A percentile compares a stretch with the other conserved stretches of the same genome.
phyloP scores from a whole-genome alignment of 1,284 basidiomycete genomes.

The Waitea zeae region DNA sequence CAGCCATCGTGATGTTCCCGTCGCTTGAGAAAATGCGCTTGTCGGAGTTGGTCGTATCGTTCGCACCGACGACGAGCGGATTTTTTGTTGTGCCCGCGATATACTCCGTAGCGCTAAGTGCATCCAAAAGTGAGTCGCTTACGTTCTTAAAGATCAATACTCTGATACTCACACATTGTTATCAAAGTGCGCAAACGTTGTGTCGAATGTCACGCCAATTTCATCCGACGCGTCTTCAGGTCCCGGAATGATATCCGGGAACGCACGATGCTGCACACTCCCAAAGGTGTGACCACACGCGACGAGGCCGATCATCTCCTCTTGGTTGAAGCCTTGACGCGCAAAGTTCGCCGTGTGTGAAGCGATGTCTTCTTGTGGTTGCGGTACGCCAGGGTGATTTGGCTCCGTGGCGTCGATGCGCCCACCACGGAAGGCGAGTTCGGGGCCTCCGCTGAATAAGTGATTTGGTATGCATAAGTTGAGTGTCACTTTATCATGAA shows the following conservation, averaged over 20 bases:
- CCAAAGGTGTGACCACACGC: conserved; percentile 14
- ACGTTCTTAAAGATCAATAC: not conserved
- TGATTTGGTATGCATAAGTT: not conserved
- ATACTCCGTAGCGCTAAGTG: conserved; percentile 8
- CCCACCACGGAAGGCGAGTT: conserved; percentile 11
- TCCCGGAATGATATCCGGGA: conserved; percentile 11
- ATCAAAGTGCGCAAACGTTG: conserved; percentile 7
- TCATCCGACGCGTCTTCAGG: not conserved
- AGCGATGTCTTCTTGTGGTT: conserved; percentile 10
- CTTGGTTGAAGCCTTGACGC: conserved; percentile 10
- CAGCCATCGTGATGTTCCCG: conserved; percentile 11
- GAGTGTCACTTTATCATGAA: not conserved
- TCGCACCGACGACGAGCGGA: conserved; percentile 9
- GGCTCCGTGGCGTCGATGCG: conserved; percentile 11
- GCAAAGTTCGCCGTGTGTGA: conserved; percentile 6
- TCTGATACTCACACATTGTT: conserved; percentile 6
- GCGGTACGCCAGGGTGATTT: conserved; percentile 11
- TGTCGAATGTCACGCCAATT: conserved; percentile 7
- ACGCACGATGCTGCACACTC: conserved; percentile 11
- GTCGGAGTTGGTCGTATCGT: conserved; percentile 9
- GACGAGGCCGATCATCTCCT: conserved; percentile 12
- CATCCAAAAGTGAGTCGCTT: not conserved
- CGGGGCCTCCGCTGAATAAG: conserved; percentile 7
- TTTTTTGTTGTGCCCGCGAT: conserved; percentile 8
- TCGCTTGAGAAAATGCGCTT: conserved; percentile 10